Base-by-base conservation (phyloP, 2,329 filamentous ascomycete genomes). In the Blastomyces emzantsi region DNA sequence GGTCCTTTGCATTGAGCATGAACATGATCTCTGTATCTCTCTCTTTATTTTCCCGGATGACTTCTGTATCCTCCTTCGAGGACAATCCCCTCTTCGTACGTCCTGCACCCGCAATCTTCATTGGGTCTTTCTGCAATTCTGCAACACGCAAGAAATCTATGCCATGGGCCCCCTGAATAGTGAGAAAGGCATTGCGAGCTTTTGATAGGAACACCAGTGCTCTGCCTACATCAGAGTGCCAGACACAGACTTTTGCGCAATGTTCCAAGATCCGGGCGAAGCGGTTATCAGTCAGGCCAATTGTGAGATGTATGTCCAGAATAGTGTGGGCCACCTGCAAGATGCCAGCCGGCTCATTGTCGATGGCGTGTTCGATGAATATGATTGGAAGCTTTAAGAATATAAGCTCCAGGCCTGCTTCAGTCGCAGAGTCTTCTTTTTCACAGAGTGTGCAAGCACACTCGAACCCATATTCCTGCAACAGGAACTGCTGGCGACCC, bases 361-460 rank as follows among this genome's bases (percentile, higher is more conserved):
- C 51, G 33, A 68, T 58, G 9, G 61, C 61, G 0, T 58, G 19
- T 17, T 58, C 49, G 1, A 59, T 60, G 25, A 67, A 54, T 9
- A 59, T 61, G 1, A 33, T 28, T 4, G 66, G 65, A 41, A 68
- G 45, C 5, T 62, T 55, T 33, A 60, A 36, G 22, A 63, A 61
- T 2, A 63, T 60, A 9, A 63, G 28, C 9, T 58, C 55, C n/a
- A 71, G 59, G 0, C 61, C 57, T 9, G 60, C 39, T 33, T 73
- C 71, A 2, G 67, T 33, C 2, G 39, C 15, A 5, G 19, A 19
- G 2, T 61, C 61, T 11, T 64, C 66, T 2, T 56, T 15, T 51
- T 60, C 28, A 61, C 73, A 74, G 3, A 45, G 33, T 3, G 65
- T 49, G 64, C 73, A 74, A 17, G 33, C 47, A 60, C 72, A 74